A percentile compares a stretch with the other conserved stretches of the same genome.
Evolutionary conservation across 1,284 basidiomycete species (phyloP).

Genomic region (Heimioporus retisporus): DNA sequence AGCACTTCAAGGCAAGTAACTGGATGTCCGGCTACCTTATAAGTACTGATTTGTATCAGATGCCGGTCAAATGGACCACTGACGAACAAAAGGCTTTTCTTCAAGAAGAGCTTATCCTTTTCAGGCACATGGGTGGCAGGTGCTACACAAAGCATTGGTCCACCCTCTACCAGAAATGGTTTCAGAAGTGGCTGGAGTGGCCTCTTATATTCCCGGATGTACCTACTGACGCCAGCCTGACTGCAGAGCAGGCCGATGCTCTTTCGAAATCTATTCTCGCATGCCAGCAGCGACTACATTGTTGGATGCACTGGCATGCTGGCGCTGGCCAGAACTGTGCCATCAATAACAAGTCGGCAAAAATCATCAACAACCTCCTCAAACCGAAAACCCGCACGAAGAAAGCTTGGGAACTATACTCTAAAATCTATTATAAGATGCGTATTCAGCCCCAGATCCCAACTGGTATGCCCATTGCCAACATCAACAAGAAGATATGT

Average conservation of each 20-base stretch:
- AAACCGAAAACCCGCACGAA: conserved; percentile 2
- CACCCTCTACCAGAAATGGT: conserved; percentile 6
- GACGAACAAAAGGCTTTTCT: conserved; percentile 3
- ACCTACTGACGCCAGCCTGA: not conserved
- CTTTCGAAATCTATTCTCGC: not conserved
- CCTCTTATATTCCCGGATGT: not conserved
- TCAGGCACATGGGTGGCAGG: not conserved
- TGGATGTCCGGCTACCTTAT: no score
- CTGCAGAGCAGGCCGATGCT: not conserved
- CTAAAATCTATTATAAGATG: conserved; percentile 5
- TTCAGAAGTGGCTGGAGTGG: conserved; percentile 1
- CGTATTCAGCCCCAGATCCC: not conserved
- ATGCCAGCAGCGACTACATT: not conserved
- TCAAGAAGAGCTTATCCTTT: not conserved
- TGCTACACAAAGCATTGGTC: not conserved
- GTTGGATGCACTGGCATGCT: conserved; percentile 17
- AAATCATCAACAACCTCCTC: conserved; percentile 6
- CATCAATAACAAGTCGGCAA: conserved; percentile 3
- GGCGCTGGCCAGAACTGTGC: not conserved
- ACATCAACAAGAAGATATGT: conserved; percentile 3
- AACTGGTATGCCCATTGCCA: not conserved
- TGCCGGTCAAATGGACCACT: not conserved
- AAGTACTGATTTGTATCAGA: not conserved
- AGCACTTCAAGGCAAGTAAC: not conserved
- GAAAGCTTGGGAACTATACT: conserved; percentile 16